phyloP scores from a whole-genome alignment of 2,329 filamentous ascomycete genomes.

The Pseudocercospora musae region DNA sequence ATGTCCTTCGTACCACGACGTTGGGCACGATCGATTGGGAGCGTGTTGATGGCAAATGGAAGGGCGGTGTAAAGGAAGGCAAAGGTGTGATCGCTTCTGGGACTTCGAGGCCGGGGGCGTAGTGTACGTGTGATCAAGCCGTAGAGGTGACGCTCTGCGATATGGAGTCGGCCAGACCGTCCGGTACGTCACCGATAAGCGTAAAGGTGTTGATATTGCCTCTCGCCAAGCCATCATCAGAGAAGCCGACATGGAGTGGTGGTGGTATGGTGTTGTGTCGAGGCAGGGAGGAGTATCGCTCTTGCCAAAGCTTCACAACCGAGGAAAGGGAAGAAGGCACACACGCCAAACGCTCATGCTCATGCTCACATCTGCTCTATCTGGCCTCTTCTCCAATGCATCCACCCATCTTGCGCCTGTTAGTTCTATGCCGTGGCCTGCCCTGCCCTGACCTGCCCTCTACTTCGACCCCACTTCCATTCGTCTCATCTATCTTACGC shows the following conservation, averaged over 20 bases:
- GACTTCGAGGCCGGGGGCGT: neutral
- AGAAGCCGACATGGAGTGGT: neutral
- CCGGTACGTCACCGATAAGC: neutral
- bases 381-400: neutral
- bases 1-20: conserved; percentile 35
- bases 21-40: conserved; percentile 37
- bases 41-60: conserved; percentile 33
- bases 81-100: conserved; percentile 4
- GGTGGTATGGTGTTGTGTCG: neutral
- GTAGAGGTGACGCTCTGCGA: neutral
- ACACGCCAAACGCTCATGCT: neutral
- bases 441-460: neutral
- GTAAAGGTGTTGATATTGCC: too few relatives aligned
- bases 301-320: neutral
- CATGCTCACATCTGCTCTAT: neutral
- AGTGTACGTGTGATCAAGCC: neutral
- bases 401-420: neutral
- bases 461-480: conserved; percentile 1
- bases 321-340: neutral
- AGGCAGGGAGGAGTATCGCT: neutral
- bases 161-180: neutral
- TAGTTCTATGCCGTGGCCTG: conserved; percentile 6
- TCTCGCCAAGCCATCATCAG: neutral
- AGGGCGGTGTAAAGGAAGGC: conserved; percentile 29
- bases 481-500: conserved; percentile 7